Conservation (phyloP, 1,284 basidiomycete genomes). For the Boletus albobrunnescens region DNA sequence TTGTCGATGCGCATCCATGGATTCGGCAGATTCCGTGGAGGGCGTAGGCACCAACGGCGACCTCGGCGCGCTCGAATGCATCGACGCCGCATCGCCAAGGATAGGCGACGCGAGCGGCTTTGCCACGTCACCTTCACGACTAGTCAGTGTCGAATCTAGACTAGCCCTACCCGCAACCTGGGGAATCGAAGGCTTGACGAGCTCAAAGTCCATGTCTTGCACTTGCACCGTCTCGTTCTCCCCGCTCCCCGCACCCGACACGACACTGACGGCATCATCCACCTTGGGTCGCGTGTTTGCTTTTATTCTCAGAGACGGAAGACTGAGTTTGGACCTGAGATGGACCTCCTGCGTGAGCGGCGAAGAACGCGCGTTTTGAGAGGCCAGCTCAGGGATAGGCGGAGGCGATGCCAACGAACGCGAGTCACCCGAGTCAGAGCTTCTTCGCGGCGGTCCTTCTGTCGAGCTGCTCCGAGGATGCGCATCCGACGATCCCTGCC, state of each 20-base stretch:
- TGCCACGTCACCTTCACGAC: constrained; percentile 33
- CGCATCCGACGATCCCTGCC: constrained; percentile 20
- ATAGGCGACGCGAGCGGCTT: constrained; percentile 30
- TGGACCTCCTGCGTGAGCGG: constrained; percentile 22
- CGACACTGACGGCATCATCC: constrained; percentile 28
- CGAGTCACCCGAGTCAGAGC: constrained; percentile 30
- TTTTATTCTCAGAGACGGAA: constrained; percentile 29
- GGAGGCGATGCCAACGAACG: constrained; percentile 24
- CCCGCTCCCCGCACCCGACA: constrained; percentile 22
- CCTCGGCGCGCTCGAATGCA: constrained; percentile 34
- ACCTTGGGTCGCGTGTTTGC: constrained; percentile 20
- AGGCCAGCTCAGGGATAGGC: constrained; percentile 15
- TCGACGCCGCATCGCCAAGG: constrained; percentile 50
- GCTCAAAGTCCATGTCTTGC: constrained; percentile 75
- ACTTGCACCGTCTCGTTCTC: constrained; percentile 58
- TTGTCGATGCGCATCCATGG: constrained; percentile 67
- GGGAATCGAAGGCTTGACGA: constrained; percentile 56
- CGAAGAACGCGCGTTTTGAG: constrained; percentile 22
- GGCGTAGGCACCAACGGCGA: constrained; percentile 28
- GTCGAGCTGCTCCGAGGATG: constrained; percentile 15
- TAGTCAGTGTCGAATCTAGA: constrained; percentile 47
- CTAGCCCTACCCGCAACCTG: constrained; percentile 44
- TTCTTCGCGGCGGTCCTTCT: constrained; percentile 20
- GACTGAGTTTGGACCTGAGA: constrained; percentile 30
- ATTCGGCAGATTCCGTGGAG: constrained; percentile 29